A percentile compares a stretch with the other conserved stretches of the same genome.
These are phyloP conservation scores for Flueggea neowawraea DNA, from an alignment of 441 rosid species.

Conservation along the genomic window DNA sequence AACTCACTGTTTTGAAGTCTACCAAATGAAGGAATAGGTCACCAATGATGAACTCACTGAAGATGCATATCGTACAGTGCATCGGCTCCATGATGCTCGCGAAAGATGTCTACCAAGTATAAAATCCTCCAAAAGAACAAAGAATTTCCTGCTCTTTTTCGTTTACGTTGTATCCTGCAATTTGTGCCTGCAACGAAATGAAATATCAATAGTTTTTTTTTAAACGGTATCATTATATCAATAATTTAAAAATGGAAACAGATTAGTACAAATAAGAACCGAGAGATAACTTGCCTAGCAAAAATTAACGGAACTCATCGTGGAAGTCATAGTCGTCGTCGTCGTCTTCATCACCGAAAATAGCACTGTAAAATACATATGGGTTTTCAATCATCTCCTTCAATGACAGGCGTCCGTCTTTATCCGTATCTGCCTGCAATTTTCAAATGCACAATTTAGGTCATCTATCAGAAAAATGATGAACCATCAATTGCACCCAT, in stretches of 20 bases:
- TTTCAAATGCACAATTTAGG: constrained; percentile 2
- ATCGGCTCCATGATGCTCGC: too few relatives aligned
- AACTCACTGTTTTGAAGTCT: too few relatives aligned
- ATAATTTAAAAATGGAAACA: neutral
- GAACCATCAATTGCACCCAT: too few relatives aligned
- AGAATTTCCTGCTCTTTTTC: too few relatives aligned
- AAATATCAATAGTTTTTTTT: too few relatives aligned
- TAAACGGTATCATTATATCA: too few relatives aligned
- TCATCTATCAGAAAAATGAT: too few relatives aligned
- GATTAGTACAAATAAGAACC: neutral
- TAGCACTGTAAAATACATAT: constrained; percentile 89
- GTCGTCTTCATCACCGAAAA: constrained; percentile 70
- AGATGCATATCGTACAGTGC: too few relatives aligned
- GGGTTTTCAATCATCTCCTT: constrained; percentile 90
- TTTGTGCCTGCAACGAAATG: neutral
- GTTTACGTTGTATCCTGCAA: neutral
- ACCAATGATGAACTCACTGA: neutral
- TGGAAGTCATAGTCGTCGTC: constrained; percentile 57
- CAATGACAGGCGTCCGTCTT: constrained; percentile 79
- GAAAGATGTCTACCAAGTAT: too few relatives aligned
- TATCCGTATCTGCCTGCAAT: constrained; percentile 89
- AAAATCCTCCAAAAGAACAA: neutral
- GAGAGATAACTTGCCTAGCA: constrained; percentile 22
- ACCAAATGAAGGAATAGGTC: neutral
- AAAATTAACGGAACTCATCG: constrained; percentile 77